Evolutionary conservation across 164 flowering plant species (phyloP).

Genomic region (Berberis vulgaris): DNA sequence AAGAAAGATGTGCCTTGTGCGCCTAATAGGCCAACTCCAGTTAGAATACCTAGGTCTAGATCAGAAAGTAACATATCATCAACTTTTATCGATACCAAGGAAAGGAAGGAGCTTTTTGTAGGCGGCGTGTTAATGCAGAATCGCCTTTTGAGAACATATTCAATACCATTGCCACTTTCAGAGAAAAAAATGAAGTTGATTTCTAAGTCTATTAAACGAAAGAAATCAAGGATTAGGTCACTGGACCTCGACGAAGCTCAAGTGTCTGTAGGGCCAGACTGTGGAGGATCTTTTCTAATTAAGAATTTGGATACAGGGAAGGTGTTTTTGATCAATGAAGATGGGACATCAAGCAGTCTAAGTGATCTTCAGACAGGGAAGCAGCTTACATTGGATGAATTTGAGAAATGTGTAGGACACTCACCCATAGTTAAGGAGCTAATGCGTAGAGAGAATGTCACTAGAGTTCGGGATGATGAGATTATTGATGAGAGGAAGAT

Average conservation of each 20-base stretch:
- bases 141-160: conserved; percentile 36
- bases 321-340: conserved; percentile 70
- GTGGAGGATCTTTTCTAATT: conserved; percentile 40
- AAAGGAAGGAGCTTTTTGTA: conserved; percentile 35
- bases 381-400: conserved; percentile 76
- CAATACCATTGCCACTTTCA: conserved; percentile 22
- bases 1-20: background rate
- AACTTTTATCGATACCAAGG: conserved; percentile 17
- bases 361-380: conserved; percentile 80
- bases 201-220: conserved; percentile 14
- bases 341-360: conserved; percentile 71
- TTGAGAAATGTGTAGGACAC: conserved; percentile 70
- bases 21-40: conserved; percentile 13
- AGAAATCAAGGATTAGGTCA: conserved; percentile 1
- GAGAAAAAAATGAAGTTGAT: conserved; percentile 13
- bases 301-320: conserved; percentile 86
- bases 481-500: conserved; percentile 16
- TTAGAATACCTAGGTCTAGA: conserved; percentile 41
- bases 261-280: background rate
- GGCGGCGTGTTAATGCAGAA: conserved; percentile 43
- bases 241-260: background rate
- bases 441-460: conserved; percentile 53
- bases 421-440: conserved; percentile 85
- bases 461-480: conserved; percentile 1
- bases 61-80: conserved; percentile 52